A percentile compares a stretch with the other conserved stretches of the same genome.
These are phyloP conservation scores for Phaffia tasmanica DNA, from an alignment of 768 basidiomycete species.

Conservation along the genomic window DNA sequence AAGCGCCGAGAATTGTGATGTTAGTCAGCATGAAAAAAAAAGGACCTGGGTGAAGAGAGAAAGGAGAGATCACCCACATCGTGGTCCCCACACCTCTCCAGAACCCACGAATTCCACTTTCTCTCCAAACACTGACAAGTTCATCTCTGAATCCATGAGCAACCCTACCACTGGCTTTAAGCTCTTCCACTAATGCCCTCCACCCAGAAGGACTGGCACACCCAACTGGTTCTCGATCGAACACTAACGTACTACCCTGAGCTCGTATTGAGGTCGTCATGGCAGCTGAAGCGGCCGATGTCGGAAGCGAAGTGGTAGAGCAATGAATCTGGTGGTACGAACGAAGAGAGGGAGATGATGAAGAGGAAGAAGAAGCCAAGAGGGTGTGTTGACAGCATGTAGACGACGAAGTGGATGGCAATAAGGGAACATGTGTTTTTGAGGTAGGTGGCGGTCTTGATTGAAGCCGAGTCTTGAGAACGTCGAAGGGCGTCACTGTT, in stretches of 20 bases:
- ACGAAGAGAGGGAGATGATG: conserved; percentile 12
- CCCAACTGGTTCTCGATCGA: conserved; percentile 2
- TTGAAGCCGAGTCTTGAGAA: conserved; percentile 90
- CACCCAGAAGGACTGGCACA: conserved; percentile 15
- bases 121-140: conserved; percentile 61
- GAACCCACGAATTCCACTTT: conserved; percentile 70
- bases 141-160: conserved; percentile 67
- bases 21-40: conserved; percentile 14
- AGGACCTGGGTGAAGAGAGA: conserved; percentile 12
- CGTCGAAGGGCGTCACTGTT: conserved; percentile 97
- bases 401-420: conserved; percentile 1
- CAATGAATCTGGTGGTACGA: conserved; percentile 15
- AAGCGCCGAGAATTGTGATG: background rate
- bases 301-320: conserved; percentile 24
- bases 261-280: too few relatives aligned
- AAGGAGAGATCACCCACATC: conserved; percentile 48
- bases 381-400: conserved; percentile 29
- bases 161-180: background rate
- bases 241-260: background rate
- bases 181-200: conserved; percentile 14
- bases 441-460: conserved; percentile 44
- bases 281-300: conserved; percentile 14
- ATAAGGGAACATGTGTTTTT: background rate
- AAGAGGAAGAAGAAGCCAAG: conserved; percentile 18
- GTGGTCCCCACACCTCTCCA: conserved; percentile 95